Evolutionary conservation across 1,139 yeast genomes (phyloP), one percentile per base, ranked within the genome.

Genomic region (Arxiozyma heterogenica): DNA sequence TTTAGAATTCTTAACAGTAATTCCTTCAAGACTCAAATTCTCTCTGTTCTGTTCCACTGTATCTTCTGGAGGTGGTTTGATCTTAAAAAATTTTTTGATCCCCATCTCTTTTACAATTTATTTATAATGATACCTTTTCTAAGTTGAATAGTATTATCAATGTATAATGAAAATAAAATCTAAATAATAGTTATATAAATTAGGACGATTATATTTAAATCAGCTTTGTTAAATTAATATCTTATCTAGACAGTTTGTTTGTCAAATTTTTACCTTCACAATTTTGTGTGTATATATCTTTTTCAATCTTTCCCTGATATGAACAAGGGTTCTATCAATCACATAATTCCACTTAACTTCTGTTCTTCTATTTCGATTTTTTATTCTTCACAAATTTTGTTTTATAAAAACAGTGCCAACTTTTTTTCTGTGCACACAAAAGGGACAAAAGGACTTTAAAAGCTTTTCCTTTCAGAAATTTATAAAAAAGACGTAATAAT

Each of bases 11-110:
- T 67, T 69, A 21, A 82, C 78, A 15, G 79, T 62, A 46, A 84
- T 75, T 4, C 89, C 89, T 39, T 77, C 68, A 42, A 73, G 74
- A 59, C 74, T 73, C 64, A 84, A 71, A 47, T 75, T 74, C 23
- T 79, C 80, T 50, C 78, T 71, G 56, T 82, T 73, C 61, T 78
- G 79, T 39, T 76, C 77, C 56, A 80, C 82, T n/a, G 81, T 77
- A 25, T 82, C 83, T 61, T 84, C 85, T 66, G 81, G 73, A 47
- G 77, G 77, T 22, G 77, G 75, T 49, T 70, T 81, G 55, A 76
- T 75, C 63, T 75, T 81, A 66, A 84, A 83, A 63, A 82, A 75
- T 58, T 80, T 82, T 61, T 72, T 67, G 27, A 67, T 53, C 44
- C 70, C 70, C 69, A 66, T 67, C 18, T 23, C 7, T 44, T 25